Percentiles rank a stretch among this genome's conserved stretches.
Conservation (phyloP, 2,329 filamentous ascomycete species). For the Xylariaceae sp. region DNA sequence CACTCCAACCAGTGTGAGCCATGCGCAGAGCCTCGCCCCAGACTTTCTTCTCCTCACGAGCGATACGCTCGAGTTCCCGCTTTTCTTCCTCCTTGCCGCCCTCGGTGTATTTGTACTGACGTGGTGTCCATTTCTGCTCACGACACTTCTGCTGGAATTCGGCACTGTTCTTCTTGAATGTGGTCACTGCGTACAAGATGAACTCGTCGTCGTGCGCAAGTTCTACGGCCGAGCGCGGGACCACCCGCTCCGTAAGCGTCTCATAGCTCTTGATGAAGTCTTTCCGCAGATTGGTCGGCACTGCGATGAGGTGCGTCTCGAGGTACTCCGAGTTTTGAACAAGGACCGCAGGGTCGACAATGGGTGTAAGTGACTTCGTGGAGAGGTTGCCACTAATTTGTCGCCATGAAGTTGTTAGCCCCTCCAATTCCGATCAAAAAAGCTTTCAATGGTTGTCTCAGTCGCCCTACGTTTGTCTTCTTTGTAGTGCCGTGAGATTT, state of each 20-base stretch:
- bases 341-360: conserved; percentile 75
- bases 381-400: conserved; percentile 74
- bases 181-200: conserved; percentile 78
- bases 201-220: conserved; percentile 88
- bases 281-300: conserved; percentile 74
- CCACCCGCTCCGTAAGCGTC: conserved; percentile 83
- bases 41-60: conserved; percentile 81
- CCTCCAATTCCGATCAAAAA: not conserved
- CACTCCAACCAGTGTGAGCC: conserved; percentile 88
- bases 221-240: conserved; percentile 78
- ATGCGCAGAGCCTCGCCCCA: conserved; percentile 89
- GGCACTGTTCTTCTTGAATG: conserved; percentile 83
- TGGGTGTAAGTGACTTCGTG: conserved; percentile 86
- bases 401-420: conserved; percentile 10
- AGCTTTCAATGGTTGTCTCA: not conserved
- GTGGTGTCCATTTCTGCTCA: conserved; percentile 89
- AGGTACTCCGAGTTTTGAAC: conserved; percentile 93
- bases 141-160: conserved; percentile 92
- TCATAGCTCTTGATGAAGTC: conserved; percentile 91
- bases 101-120: conserved; percentile 90
- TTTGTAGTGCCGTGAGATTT: conserved; percentile 73
- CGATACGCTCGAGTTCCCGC: conserved; percentile 76
- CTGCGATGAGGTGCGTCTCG: conserved; percentile 88
- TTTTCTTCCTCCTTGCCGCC: conserved; percentile 86
- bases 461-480: conserved; percentile 72